Percentiles rank a stretch among this genome's conserved stretches.
These are phyloP conservation scores for Euphorbia lathyris DNA, from an alignment of 345 rosid species.

Conservation along the genomic window DNA sequence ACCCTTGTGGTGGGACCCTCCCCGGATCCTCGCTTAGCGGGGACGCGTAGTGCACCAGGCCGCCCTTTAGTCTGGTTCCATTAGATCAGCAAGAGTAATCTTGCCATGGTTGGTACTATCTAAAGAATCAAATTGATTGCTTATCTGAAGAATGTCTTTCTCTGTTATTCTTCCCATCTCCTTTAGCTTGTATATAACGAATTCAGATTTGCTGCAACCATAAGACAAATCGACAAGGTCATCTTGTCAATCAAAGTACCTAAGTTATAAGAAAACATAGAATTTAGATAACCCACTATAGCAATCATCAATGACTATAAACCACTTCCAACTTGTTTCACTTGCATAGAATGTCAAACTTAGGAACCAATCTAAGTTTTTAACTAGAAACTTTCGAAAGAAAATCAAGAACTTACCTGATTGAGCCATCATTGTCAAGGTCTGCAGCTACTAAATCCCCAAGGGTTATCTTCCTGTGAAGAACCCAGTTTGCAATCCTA, in stretches of 20 bases:
- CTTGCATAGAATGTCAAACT: no score
- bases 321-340: not conserved
- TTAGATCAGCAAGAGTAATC: constrained; percentile 53
- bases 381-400: not conserved
- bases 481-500: constrained; percentile 56
- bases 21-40: no score
- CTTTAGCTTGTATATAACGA: constrained; percentile 64
- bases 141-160: constrained; percentile 53
- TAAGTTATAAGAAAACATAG: not conserved
- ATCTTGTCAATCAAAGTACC: not conserved
- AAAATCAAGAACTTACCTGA: constrained; percentile 46
- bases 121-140: constrained; percentile 49
- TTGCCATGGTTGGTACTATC: constrained; percentile 45
- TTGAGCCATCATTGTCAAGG: constrained; percentile 60
- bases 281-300: not conserved
- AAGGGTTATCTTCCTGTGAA: constrained; percentile 57
- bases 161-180: constrained; percentile 69
- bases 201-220: constrained; percentile 64
- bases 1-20: no score
- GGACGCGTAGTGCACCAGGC: no score
- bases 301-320: not conserved
- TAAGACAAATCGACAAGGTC: constrained; percentile 12
- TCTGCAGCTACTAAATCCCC: constrained; percentile 73
- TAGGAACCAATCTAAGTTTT: not conserved
- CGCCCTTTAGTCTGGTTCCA: constrained; percentile 33